Conservation (phyloP, 345 rosid genomes). For the Salix viminalis region DNA sequence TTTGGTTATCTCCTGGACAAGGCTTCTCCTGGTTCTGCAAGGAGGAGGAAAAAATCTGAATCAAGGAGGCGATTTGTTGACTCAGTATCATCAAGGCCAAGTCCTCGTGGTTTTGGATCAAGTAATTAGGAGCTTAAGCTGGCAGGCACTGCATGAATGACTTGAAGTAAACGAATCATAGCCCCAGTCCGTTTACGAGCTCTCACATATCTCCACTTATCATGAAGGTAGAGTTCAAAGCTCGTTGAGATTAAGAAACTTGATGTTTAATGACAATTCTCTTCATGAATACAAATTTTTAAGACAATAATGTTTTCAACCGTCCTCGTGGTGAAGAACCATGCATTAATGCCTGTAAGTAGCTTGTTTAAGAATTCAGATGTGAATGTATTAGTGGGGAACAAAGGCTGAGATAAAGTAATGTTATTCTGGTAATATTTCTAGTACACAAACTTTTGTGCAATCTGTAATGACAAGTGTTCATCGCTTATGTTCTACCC, state of each 20-base stretch:
- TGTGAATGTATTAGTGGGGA: background rate
- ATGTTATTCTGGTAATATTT: background rate
- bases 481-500: background rate
- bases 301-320: background rate
- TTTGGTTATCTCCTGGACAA: constrained; percentile 18
- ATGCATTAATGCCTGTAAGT: background rate
- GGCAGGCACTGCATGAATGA: background rate
- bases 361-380: background rate
- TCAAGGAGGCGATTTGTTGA: constrained; percentile 64
- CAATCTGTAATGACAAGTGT: too few relatives aligned
- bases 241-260: background rate
- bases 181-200: background rate
- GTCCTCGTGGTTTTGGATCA: constrained; percentile 82
- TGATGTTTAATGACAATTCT: background rate
- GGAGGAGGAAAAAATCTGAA: constrained; percentile 66
- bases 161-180: background rate
- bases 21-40: constrained; percentile 92
- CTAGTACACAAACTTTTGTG: background rate
- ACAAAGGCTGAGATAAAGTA: background rate
- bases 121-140: constrained; percentile 35
- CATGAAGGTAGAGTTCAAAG: background rate
- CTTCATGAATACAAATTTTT: background rate
- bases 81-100: constrained; percentile 47
- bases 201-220: background rate
- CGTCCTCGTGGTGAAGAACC: background rate